phyloP scores from a whole-genome alignment of 2,329 filamentous ascomycete genomes.

The Hypocreales sp. region DNA sequence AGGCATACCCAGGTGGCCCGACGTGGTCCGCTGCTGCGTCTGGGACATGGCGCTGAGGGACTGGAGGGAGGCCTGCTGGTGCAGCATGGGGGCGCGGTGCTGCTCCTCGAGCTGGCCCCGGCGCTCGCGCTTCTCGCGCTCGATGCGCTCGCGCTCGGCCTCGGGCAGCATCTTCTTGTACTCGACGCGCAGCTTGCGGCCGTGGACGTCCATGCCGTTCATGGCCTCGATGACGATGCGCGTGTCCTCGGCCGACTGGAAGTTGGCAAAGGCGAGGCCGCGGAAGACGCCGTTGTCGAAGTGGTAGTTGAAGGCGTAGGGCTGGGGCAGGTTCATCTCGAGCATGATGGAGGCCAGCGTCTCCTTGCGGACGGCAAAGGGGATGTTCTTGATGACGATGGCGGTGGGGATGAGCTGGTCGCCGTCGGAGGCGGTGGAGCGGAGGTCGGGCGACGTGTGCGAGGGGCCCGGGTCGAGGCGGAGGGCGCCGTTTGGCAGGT shows the following conservation, averaged over 20 bases:
- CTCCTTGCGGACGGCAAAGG: slow-evolving; percentile 96
- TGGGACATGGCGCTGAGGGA: slow-evolving; percentile 53
- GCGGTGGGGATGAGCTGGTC: slow-evolving; percentile 95
- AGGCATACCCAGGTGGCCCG: slow-evolving; percentile 27
- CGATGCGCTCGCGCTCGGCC: slow-evolving; percentile 87
- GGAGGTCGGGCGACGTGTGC: slow-evolving; percentile 23
- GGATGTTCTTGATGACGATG: slow-evolving; percentile 99
- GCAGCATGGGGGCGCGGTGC: slow-evolving; percentile 64
- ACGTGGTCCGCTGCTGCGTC: slow-evolving; percentile 36
- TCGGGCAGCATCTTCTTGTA: slow-evolving; percentile 99
- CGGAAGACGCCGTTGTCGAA: slow-evolving; percentile 97
- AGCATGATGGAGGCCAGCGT: slow-evolving; percentile 88
- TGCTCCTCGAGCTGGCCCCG: slow-evolving; percentile 94
- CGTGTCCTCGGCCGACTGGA: slow-evolving; percentile 89
- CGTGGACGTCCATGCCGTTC: slow-evolving; percentile 92
- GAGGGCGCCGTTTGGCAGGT: slow-evolving; percentile 24
- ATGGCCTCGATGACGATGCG: slow-evolving; percentile 81
- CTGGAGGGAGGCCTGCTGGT: slow-evolving; percentile 75
- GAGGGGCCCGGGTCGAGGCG: slow-evolving; percentile 25
- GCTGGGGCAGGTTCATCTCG: slow-evolving; percentile 80
- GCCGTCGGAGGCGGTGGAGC: slow-evolving; percentile 33
- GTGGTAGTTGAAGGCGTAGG: slow-evolving; percentile 98
- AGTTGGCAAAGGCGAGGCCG: slow-evolving; percentile 93
- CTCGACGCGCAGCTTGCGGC: slow-evolving; percentile 85
- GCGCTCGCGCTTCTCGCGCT: slow-evolving; percentile 91